phyloP scores from a whole-genome alignment of 192 early-diverging fungal genomes.

The Funneliformis geosporum region DNA sequence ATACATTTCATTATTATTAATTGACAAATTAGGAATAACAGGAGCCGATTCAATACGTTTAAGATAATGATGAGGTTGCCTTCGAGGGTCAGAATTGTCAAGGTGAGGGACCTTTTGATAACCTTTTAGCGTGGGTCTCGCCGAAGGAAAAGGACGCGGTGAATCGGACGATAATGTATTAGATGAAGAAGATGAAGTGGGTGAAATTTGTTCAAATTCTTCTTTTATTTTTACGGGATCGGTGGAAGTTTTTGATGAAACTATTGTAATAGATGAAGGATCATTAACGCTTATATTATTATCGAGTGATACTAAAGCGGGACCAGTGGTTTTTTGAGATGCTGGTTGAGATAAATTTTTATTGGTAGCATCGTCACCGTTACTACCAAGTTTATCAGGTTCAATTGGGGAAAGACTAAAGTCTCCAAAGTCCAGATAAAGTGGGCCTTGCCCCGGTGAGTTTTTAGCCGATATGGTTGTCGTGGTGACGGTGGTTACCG shows the following conservation, averaged over 20 bases:
- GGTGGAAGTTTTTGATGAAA: not conserved
- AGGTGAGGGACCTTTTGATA: not conserved
- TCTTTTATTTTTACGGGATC: not conserved
- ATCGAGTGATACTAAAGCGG: not conserved
- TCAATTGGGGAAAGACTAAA: slow-evolving; percentile 12
- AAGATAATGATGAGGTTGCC: slow-evolving; percentile 4
- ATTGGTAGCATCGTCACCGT: not conserved
- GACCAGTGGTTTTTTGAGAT: not conserved
- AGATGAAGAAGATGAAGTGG: not conserved
- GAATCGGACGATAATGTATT: not conserved
- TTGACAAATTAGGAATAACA: not conserved
- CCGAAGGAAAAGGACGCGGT: not conserved
- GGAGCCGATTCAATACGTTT: slow-evolving; percentile 27
- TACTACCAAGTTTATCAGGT: not conserved
- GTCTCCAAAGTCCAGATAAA: slow-evolving; percentile 18
- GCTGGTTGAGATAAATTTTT: not conserved
- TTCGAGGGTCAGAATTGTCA: not conserved
- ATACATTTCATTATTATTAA: not conserved
- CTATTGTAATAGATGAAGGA: not conserved
- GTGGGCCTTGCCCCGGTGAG: not conserved
- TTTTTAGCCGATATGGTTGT: slow-evolving; percentile 14
- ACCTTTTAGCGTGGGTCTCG: not conserved
- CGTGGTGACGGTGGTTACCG: slow-evolving; percentile 19
- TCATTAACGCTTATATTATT: slow-evolving; percentile 1
- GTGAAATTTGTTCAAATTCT: not conserved